Evolutionary conservation across 495 filamentous ascomycete genomes (phyloP), one percentile per base, ranked within the genome.

Genomic region (Hypoxylon cercidicola): DNA sequence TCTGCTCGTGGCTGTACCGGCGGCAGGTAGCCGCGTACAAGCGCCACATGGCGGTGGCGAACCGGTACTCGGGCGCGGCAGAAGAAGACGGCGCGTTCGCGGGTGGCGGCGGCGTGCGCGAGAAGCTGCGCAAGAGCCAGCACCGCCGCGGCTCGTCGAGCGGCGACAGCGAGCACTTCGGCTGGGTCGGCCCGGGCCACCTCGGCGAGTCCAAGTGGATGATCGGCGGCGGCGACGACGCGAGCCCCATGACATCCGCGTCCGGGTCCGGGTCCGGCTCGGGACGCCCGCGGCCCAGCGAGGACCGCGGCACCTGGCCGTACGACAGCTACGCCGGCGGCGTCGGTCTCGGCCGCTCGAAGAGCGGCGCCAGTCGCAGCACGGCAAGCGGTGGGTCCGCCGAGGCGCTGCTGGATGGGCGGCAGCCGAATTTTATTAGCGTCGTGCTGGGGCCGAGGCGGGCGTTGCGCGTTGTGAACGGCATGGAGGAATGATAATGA

Each of bases 351-450:
- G 54, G 51, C 13, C 64, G 60, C 12, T 67, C 72, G 20, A 75
- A 72, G 47, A 78, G 70, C 48, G 72, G 74, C 60, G 68, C 65
- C 68, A 81, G 69, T 16, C 51, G 63, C 28, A 78, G 74, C 25
- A 72, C 70, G 11, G 77, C 50, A 58, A 77, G 73, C 55, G 67
- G 67, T 46, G 68, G 72, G 60, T 74, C 74, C 40, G 74, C 77
- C 20, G 85, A 88, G 65, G 79, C 88, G 63, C 68, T 91, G 62
- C 48, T 91, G 32, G 78, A 80, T 4, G 87, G 86, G 19, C 78
- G 82, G 66, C 88, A 92, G 71, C 90, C 90, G 68, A 90, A 83
- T 55, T 93, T 92, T 69, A 86, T 90, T 64, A 89, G 86, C 41
- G 89, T 92, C 16, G 72, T 92, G 65, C 66, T 92, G 74, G 88